A percentile compares a stretch with the other conserved stretches of the same genome.
Conservation (phyloP, 2,329 filamentous ascomycete genomes). For the Colletotrichum lentis region DNA sequence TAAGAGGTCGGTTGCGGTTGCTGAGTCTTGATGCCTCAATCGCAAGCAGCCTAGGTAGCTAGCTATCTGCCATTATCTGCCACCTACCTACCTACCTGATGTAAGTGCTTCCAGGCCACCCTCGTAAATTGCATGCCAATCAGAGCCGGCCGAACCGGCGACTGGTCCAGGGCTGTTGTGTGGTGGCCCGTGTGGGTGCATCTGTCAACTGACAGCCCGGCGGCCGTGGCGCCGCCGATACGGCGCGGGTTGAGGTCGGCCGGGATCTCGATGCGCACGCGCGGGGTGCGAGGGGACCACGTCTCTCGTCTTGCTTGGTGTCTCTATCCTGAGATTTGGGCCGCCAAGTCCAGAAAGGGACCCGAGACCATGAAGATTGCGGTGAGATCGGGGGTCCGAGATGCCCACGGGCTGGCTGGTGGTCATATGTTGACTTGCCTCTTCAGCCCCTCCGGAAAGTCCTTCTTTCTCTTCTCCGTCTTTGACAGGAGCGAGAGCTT, state of each 20-base stretch:
- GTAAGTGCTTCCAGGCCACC: background rate
- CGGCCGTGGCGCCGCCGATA: constrained; percentile 22
- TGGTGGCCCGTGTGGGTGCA: background rate
- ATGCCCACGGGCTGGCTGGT: background rate
- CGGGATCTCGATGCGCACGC: constrained; percentile 17
- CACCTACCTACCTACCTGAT: background rate
- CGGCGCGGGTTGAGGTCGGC: constrained; percentile 25
- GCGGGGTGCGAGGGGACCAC: background rate
- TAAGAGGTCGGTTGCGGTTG: background rate
- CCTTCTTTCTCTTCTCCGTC: background rate
- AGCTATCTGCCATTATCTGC: too few relatives aligned
- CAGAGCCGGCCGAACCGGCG: background rate
- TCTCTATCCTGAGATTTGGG: background rate
- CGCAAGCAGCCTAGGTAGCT: background rate
- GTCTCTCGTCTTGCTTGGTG: background rate
- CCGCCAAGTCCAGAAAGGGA: background rate
- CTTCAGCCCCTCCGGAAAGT: background rate
- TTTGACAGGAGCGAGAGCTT: too few relatives aligned
- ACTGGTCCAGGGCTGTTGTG: background rate
- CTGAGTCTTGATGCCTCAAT: background rate
- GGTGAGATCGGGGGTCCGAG: background rate
- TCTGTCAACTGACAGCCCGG: constrained; percentile 30
- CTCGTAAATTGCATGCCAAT: constrained; percentile 12
- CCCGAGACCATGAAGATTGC: background rate
- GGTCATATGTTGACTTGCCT: background rate